These are phyloP conservation scores for Cardiospermum halicacabum DNA, from an alignment of 345 rosid species.

Conservation along the genomic window DNA sequence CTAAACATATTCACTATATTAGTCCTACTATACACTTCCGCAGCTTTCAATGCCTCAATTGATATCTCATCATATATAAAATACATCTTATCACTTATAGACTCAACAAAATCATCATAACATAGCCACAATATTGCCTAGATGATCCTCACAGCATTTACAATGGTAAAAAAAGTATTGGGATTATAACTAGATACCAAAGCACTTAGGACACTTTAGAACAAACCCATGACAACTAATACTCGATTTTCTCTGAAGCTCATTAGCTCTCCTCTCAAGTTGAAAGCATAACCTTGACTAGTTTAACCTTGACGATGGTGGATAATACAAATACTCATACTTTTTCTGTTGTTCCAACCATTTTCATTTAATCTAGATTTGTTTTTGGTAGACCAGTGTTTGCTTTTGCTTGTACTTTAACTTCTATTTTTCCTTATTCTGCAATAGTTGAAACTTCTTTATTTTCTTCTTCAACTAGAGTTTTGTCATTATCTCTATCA, in stretches of 20 bases:
- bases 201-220: slow-evolving; percentile 60
- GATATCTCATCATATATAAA: slow-evolving; percentile 62
- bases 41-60: slow-evolving; percentile 63
- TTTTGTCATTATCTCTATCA: no score
- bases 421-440: no score
- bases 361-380: no score
- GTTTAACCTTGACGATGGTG: no score
- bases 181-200: slow-evolving; percentile 41
- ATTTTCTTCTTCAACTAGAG: no score
- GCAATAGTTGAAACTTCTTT: no score
- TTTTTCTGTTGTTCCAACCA: no score
- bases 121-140: slow-evolving; percentile 64
- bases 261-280: slow-evolving; percentile 83
- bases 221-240: slow-evolving; percentile 49
- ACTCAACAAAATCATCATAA: slow-evolving; percentile 71
- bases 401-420: no score
- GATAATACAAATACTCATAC: no score
- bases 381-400: no score
- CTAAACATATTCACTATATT: slow-evolving; percentile 48
- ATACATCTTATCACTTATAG: slow-evolving; percentile 45
- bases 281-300: slow-evolving; percentile 72
- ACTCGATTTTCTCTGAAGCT: slow-evolving; percentile 47
- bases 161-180: slow-evolving; percentile 38
- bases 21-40: slow-evolving; percentile 68
- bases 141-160: slow-evolving; percentile 26